phyloP scores from a whole-genome alignment of 352 stramenopile genomes.

The Elongisporangium anandrum region DNA sequence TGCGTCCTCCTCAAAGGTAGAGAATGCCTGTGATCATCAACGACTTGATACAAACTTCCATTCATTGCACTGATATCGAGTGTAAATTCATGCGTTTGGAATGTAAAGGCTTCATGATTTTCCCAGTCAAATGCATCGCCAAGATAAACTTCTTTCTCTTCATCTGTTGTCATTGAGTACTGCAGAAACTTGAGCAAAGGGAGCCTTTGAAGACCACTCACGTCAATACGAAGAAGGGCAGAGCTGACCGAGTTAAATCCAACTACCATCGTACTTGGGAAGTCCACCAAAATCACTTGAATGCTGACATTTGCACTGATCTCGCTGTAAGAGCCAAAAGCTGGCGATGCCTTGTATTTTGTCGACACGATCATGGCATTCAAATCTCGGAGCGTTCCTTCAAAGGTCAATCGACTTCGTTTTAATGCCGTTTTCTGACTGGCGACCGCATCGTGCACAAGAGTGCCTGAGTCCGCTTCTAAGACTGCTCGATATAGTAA shows the following conservation, averaged over 20 bases:
- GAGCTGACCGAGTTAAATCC: neutral
- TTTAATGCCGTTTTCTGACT: neutral
- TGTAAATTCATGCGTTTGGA: neutral
- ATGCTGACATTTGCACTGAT: neutral
- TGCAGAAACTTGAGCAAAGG: neutral
- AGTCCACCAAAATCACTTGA: neutral
- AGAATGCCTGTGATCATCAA: neutral
- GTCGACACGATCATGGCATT: neutral
- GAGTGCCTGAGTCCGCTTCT: neutral
- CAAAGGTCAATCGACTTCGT: neutral
- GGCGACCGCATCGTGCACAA: neutral
- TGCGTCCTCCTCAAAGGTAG: neutral
- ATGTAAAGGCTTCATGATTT: neutral
- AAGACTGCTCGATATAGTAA: neutral
- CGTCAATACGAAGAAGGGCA: neutral
- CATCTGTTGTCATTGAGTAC: neutral
- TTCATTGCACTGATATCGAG: neutral
- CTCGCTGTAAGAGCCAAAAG: neutral
- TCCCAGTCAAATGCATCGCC: slow-evolving; percentile 1
- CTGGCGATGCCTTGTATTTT: neutral
- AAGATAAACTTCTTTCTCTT: slow-evolving; percentile 2
- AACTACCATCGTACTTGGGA: neutral
- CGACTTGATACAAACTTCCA: neutral
- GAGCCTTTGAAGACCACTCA: neutral
- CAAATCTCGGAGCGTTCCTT: neutral